A percentile compares a stretch with the other conserved stretches of the same genome.
phyloP scores from a whole-genome alignment of 495 filamentous ascomycete species.

The Niebla homalea region DNA sequence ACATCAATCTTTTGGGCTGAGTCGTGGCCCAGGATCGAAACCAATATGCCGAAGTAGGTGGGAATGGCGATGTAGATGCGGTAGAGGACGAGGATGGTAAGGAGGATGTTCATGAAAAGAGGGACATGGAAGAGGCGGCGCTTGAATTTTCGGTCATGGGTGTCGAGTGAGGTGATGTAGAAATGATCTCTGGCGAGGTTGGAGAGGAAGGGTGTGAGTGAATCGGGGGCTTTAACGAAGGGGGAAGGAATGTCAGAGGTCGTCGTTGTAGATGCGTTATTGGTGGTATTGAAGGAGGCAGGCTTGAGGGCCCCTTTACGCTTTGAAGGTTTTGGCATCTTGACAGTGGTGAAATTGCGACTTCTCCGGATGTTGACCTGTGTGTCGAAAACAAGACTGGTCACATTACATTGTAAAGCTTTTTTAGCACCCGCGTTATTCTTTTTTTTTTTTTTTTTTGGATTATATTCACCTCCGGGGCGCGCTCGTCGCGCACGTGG shows the following conservation, averaged over 20 bases:
- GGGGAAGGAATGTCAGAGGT: conserved; percentile 37
- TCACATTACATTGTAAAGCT: too few relatives aligned
- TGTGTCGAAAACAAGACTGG: too few relatives aligned
- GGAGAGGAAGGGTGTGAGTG: conserved; percentile 46
- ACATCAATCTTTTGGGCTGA: conserved; percentile 47
- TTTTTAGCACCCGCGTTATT: too few relatives aligned
- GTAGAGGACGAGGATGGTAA: conserved; percentile 44
- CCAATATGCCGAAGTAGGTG: conserved; percentile 51
- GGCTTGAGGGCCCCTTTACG: not conserved
- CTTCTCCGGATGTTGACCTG: too few relatives aligned
- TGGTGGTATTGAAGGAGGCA: not conserved
- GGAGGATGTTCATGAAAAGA: conserved; percentile 49
- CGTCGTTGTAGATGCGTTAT: conserved; percentile 5
- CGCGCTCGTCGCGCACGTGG: too few relatives aligned
- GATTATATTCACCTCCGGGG: too few relatives aligned
- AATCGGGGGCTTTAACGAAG: conserved; percentile 45
- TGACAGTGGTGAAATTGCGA: too few relatives aligned
- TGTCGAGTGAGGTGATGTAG: conserved; percentile 72
- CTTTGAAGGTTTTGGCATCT: conserved; percentile 1
- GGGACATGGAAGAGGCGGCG: conserved; percentile 64
- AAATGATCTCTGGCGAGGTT: conserved; percentile 48
- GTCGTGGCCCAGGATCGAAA: conserved; percentile 44
- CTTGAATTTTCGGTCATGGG: conserved; percentile 48
- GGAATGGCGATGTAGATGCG: conserved; percentile 48
- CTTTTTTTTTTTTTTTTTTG: too few relatives aligned